These are phyloP conservation scores for Neofusicoccum sp. DNA, from an alignment of 2,329 filamentous ascomycete genomes.

Conservation along the genomic window DNA sequence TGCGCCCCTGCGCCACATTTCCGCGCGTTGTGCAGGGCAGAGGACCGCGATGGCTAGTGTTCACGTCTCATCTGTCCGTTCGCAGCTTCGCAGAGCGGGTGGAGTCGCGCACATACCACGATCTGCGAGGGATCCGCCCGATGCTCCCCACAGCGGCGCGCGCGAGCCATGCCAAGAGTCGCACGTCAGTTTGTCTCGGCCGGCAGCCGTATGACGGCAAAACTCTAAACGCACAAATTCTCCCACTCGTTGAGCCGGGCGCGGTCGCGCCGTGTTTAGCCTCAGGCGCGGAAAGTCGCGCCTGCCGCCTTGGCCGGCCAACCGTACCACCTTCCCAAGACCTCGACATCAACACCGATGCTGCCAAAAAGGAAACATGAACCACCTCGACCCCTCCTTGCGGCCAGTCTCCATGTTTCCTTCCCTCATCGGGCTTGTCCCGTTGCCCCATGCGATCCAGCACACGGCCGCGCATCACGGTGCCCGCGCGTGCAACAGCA, in stretches of 20 bases:
- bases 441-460: neutral
- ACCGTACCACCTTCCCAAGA: neutral
- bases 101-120: slow-evolving; percentile 4
- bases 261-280: no score
- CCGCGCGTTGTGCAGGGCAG: no score
- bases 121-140: slow-evolving; percentile 10
- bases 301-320: neutral
- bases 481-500: neutral
- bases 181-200: neutral
- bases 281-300: no score
- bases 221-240: neutral
- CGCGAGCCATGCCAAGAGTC: neutral
- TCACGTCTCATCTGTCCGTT: neutral
- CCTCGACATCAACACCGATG: neutral
- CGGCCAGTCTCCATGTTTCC: neutral
- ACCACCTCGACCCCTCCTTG: neutral
- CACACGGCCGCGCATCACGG: neutral
- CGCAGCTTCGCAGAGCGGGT: neutral
- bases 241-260: neutral
- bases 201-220: neutral
- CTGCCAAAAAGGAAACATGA: neutral
- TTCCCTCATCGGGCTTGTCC: neutral
- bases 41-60: no score
- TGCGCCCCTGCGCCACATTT: neutral
- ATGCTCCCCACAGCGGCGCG: neutral